Evolutionary conservation across 768 basidiomycete genomes (phyloP).

Genomic region (Tulasnella sp.): DNA sequence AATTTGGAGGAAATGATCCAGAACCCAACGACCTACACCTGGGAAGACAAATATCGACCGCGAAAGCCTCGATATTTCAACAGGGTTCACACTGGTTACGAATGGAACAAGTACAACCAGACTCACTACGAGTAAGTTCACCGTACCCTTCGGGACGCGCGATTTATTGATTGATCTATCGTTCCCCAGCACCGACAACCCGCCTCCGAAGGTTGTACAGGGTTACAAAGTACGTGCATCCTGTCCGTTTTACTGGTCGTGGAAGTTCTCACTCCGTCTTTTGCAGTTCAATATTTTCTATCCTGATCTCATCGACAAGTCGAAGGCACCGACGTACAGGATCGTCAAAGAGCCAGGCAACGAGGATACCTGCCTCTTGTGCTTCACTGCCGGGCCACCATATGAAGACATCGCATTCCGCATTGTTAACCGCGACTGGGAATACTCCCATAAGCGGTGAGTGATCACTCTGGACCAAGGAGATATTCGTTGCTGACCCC

Average conservation of each 20-base stretch:
- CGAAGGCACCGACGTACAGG: slow-evolving; percentile 94
- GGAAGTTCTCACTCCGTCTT: slow-evolving; percentile 26
- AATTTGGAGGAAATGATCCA: slow-evolving; percentile 86
- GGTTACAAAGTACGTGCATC: slow-evolving; percentile 74
- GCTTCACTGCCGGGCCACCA: slow-evolving; percentile 94
- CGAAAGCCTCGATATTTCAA: slow-evolving; percentile 98
- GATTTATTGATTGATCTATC: slow-evolving; percentile 27
- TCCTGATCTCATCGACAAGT: slow-evolving; percentile 97
- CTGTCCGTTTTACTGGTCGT: background rate
- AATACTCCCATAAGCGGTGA: slow-evolving; percentile 93
- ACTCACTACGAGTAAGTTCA: slow-evolving; percentile 92
- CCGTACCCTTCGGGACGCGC: slow-evolving; percentile 8
- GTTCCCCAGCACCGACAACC: slow-evolving; percentile 79
- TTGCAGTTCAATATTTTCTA: slow-evolving; percentile 92
- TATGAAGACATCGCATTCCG: slow-evolving; percentile 99
- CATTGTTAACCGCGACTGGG: slow-evolving; percentile 97
- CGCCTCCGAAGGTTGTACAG: slow-evolving; percentile 98
- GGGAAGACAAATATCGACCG: slow-evolving; percentile 98
- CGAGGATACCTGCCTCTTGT: slow-evolving; percentile 87
- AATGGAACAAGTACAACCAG: slow-evolving; percentile 99
- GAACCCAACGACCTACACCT: slow-evolving; percentile 83
- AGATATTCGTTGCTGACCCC: slow-evolving; percentile 23
- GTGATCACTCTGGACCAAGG: slow-evolving; percentile 25
- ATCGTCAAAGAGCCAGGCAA: slow-evolving; percentile 92
- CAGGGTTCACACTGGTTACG: slow-evolving; percentile 96